Percentiles rank a stretch among this genome's conserved stretches.
phyloP scores from a whole-genome alignment of 1,284 basidiomycete genomes.

The Trametes hirsuta region DNA sequence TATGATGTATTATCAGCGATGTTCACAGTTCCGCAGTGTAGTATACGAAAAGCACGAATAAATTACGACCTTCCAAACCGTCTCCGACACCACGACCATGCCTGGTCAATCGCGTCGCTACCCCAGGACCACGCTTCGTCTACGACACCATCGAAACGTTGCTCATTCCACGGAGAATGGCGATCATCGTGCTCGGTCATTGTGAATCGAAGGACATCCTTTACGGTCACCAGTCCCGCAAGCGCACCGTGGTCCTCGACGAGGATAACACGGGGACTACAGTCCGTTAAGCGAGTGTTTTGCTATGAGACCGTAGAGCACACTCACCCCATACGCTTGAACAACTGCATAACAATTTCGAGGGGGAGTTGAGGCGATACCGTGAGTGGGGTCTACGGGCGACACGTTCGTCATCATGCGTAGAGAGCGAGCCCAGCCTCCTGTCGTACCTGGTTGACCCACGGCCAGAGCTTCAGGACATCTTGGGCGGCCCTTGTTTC shows the following conservation, averaged over 20 bases:
- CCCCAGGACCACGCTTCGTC: constrained; percentile 67
- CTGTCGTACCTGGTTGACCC: constrained; percentile 83
- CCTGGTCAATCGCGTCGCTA: constrained; percentile 40
- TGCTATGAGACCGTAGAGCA: not conserved
- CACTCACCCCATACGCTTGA: constrained; percentile 92
- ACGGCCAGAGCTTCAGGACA: constrained; percentile 82
- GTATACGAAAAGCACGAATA: constrained; percentile 16
- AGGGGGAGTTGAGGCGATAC: constrained; percentile 93
- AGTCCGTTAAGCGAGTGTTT: not conserved
- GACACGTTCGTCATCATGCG: not conserved
- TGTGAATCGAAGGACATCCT: constrained; percentile 91
- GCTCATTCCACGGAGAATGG: constrained; percentile 54
- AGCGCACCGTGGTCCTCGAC: constrained; percentile 87
- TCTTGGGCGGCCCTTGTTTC: constrained; percentile 58
- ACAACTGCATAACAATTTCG: constrained; percentile 96
- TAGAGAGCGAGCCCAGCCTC: not conserved
- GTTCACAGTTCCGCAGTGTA: constrained; percentile 13
- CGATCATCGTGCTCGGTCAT: constrained; percentile 42
- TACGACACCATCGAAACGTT: constrained; percentile 46
- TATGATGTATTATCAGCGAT: not conserved
- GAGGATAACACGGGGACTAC: constrained; percentile 90
- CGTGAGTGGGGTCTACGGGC: constrained; percentile 83
- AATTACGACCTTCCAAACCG: constrained; percentile 40
- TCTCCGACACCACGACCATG: constrained; percentile 44
- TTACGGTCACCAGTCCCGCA: constrained; percentile 91